A percentile compares a stretch with the other conserved stretches of the same genome.
phyloP scores from a whole-genome alignment of 768 basidiomycete genomes.

The Psilocybe subaeruginosa region DNA sequence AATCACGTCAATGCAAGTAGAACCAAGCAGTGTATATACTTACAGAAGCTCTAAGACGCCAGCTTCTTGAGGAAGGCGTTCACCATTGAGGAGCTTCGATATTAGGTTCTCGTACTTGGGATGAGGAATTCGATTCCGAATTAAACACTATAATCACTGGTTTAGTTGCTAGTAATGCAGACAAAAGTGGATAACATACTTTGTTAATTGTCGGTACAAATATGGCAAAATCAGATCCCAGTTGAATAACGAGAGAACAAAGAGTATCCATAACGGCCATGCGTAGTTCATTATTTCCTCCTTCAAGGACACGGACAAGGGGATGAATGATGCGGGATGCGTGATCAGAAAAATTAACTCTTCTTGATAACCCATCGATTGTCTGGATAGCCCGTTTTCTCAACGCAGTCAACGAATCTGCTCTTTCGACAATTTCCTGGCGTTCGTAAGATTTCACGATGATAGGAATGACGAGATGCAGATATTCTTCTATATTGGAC shows the following conservation, averaged over 20 bases:
- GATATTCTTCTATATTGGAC: slow-evolving; percentile 94
- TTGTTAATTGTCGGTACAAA: slow-evolving; percentile 98
- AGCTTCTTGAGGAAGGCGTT: slow-evolving; percentile 86
- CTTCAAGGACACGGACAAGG: slow-evolving; percentile 82
- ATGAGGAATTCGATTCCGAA: slow-evolving; percentile 78
- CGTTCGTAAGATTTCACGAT: slow-evolving; percentile 92
- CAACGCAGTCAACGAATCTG: slow-evolving; percentile 72
- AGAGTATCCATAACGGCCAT: slow-evolving; percentile 91
- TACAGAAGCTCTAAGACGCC: slow-evolving; percentile 71
- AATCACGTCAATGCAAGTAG: slow-evolving; percentile 6
- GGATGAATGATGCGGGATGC: slow-evolving; percentile 97
- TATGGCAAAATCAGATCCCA: slow-evolving; percentile 96
- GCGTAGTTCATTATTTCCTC: slow-evolving; percentile 75
- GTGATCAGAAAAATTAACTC: slow-evolving; percentile 98
- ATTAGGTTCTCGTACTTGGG: slow-evolving; percentile 87
- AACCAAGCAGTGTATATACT: slow-evolving; percentile 23
- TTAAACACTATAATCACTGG: slow-evolving; percentile 57
- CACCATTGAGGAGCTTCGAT: slow-evolving; percentile 87
- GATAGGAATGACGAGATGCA: slow-evolving; percentile 94
- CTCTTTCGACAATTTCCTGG: slow-evolving; percentile 75
- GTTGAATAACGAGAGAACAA: slow-evolving; percentile 88
- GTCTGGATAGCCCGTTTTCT: slow-evolving; percentile 91
- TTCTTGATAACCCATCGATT: slow-evolving; percentile 85
- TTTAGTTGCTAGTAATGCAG: neutral
- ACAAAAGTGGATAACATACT: slow-evolving; percentile 40